These are phyloP conservation scores for Cercospora zeae-maydis DNA, from an alignment of 2,329 filamentous ascomycete species.

Conservation along the genomic window DNA sequence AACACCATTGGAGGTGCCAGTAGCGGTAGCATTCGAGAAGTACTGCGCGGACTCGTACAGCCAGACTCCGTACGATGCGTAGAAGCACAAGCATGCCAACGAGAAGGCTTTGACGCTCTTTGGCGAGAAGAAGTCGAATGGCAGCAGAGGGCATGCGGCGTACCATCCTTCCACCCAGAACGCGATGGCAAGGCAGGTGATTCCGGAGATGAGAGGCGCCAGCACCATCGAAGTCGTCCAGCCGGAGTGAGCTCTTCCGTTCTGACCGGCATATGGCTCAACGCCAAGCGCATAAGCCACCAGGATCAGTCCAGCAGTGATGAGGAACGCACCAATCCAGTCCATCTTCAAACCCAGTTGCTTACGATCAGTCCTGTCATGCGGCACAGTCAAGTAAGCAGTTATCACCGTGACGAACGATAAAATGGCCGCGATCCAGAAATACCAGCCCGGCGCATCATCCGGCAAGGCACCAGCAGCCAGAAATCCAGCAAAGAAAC, in stretches of 20 bases:
- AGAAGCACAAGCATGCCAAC: constrained; percentile 38
- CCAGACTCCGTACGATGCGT: constrained; percentile 37
- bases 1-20: constrained; percentile 21
- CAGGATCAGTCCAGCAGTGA: constrained; percentile 36
- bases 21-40: constrained; percentile 24
- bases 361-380: constrained; percentile 33
- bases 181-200: constrained; percentile 28
- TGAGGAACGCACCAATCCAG: constrained; percentile 36
- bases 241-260: constrained; percentile 16
- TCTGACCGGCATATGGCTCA: constrained; percentile 29
- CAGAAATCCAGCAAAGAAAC: constrained; percentile 38
- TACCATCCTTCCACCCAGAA: constrained; percentile 37
- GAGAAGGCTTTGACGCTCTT: constrained; percentile 33
- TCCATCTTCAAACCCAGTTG: constrained; percentile 37
- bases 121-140: constrained; percentile 37
- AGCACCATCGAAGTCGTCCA: constrained; percentile 32
- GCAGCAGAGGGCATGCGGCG: constrained; percentile 35
- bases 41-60: constrained; percentile 34
- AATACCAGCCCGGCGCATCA: constrained; percentile 33
- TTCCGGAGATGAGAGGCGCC: constrained; percentile 31
- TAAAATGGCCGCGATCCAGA: constrained; percentile 35
- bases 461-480: constrained; percentile 32
- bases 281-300: constrained; percentile 37
- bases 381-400: constrained; percentile 35
- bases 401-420: constrained; percentile 30